Evolutionary conservation across 176 grass and related monocot species (phyloP).

Genomic region (Oryza australiensis): DNA sequence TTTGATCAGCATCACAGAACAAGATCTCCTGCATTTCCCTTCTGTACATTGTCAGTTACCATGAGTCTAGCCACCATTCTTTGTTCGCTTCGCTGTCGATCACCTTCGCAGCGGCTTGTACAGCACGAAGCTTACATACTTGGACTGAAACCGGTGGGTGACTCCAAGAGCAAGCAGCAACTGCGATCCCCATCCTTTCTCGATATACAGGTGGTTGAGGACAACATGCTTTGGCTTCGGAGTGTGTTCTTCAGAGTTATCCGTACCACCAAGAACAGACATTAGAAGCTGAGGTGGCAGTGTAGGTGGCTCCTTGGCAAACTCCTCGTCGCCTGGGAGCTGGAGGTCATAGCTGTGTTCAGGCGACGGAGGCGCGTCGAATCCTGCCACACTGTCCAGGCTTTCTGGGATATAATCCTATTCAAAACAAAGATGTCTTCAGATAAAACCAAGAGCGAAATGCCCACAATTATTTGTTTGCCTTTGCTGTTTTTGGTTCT

Average conservation of each 20-base stretch:
- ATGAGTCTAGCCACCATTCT: neutral
- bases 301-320: conserved; percentile 69
- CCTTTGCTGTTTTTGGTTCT: neutral
- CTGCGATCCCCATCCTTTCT: conserved; percentile 83
- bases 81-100: neutral
- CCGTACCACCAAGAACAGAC: conserved; percentile 43
- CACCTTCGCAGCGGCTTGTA: conserved; percentile 74
- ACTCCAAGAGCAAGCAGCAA: conserved; percentile 76
- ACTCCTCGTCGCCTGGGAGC: conserved; percentile 67
- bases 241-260: conserved; percentile 24
- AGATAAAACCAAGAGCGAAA: conserved; percentile 34
- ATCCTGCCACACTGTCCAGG: conserved; percentile 71
- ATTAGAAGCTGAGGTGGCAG: conserved; percentile 67
- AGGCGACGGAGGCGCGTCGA: conserved; percentile 71
- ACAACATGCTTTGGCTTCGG: conserved; percentile 68
- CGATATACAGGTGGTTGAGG: conserved; percentile 85
- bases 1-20: conserved; percentile 1
- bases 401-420: conserved; percentile 83
- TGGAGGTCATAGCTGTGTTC: conserved; percentile 62
- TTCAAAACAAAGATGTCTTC: conserved; percentile 28
- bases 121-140: conserved; percentile 83
- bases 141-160: conserved; percentile 79
- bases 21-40: neutral
- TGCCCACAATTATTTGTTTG: conserved; percentile 19
- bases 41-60: conserved; percentile 41